Conservation (phyloP, 768 basidiomycete species). For the Kwoniella sp. region DNA sequence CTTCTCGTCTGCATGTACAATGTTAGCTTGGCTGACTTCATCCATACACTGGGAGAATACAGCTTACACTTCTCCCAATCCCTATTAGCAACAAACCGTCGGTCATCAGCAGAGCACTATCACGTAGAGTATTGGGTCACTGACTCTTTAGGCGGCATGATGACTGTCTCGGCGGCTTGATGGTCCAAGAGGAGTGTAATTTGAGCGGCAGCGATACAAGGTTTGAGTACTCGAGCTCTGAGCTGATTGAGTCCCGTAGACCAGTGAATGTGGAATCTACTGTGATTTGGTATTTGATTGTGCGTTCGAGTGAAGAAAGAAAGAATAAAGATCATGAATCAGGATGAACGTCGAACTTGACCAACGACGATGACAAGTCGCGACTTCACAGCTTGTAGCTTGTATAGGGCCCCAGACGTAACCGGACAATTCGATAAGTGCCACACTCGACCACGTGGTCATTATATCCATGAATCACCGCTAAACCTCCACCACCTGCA, state of each 20-base stretch:
- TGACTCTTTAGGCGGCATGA: conserved; percentile 93
- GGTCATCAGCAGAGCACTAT: too few species aligned
- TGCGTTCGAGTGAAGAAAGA: background rate
- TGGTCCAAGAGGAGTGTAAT: too few species aligned
- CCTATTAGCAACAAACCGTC: too few species aligned
- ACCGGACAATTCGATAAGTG: conserved; percentile 2
- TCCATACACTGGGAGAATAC: too few species aligned
- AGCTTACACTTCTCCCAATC: conserved; percentile 98
- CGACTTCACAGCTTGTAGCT: background rate
- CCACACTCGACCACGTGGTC: background rate
- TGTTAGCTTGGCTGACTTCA: too few species aligned
- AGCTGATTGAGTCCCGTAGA: too few species aligned
- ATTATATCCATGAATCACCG: too few species aligned
- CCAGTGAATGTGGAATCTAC: too few species aligned
- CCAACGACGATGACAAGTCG: conserved; percentile 25
- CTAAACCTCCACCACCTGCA: too few species aligned
- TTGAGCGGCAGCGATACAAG: too few species aligned
- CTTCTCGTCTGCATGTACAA: conserved; percentile 93
- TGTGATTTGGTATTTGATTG: background rate
- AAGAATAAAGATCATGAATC: background rate
- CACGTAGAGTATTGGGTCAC: conserved; percentile 55
- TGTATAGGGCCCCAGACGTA: conserved; percentile 7
- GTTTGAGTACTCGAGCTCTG: too few species aligned
- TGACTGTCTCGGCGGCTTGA: background rate
- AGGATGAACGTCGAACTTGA: conserved; percentile 1